Evolutionary conservation across 2,329 filamentous ascomycete genomes (phyloP).

Genomic region (Juglanconis juglandina): DNA sequence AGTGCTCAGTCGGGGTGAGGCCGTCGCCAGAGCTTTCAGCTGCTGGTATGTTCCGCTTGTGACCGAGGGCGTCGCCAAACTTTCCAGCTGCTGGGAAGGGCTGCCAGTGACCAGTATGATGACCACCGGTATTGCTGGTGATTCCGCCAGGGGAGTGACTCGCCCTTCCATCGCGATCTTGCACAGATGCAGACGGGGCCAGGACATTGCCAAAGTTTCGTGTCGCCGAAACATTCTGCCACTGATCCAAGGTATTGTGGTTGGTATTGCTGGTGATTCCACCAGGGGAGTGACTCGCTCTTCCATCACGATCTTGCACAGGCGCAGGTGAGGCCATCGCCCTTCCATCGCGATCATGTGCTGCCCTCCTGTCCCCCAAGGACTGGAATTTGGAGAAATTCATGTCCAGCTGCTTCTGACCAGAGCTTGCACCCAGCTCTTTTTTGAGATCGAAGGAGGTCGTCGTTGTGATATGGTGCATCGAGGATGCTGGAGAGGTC

Average conservation of each 20-base stretch:
- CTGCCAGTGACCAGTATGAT: too few species aligned
- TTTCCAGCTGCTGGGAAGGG: background rate
- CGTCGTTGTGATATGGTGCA: background rate
- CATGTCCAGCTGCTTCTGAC: background rate
- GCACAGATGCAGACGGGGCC: background rate
- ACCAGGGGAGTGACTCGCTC: background rate
- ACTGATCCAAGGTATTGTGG: background rate
- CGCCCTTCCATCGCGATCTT: background rate
- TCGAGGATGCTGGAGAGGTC: constrained; percentile 16
- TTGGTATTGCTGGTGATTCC: background rate
- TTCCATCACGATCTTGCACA: background rate
- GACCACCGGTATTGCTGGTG: background rate
- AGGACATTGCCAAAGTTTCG: background rate
- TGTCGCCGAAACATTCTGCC: background rate
- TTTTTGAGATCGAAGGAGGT: background rate
- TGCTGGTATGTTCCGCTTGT: background rate
- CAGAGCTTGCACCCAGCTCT: background rate
- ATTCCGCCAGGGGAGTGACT: background rate
- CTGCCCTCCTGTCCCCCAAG: background rate
- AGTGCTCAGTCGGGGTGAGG: background rate
- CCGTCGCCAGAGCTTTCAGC: background rate
- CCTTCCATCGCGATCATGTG: background rate
- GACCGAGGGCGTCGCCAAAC: background rate
- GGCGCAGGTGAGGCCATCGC: background rate
- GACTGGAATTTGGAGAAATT: background rate